Base-by-base conservation (phyloP, 345 rosid genomes). In the Excoecaria cochinchinensis region DNA sequence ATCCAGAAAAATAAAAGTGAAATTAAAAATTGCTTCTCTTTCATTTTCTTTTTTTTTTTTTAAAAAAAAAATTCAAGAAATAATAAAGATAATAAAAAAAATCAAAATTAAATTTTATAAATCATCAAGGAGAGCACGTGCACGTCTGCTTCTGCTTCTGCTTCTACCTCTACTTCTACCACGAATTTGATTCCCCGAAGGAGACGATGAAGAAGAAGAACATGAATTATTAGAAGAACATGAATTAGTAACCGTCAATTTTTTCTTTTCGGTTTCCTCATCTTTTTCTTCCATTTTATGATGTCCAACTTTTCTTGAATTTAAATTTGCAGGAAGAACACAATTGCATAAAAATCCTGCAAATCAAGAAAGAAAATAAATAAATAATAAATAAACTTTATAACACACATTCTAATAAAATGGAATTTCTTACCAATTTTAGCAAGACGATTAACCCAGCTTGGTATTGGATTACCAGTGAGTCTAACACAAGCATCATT, bases 381-480 rank as follows among this genome's bases (percentile, higher is more conserved):
- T 31, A 31, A 31, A 31, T 1, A 31, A 31, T 2, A 31, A 31
- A 31, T 31, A 31, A 31, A 31, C 31, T 31, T 31, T 31, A 31
- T 31, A 31, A 31, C 31, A 31, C 31, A 1, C 31, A 31, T 31
- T 31, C 31, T 31, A 31, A 31, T 31, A 31, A 31, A 31, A 31
- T 31, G 31, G 31, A 24, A 8, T 44, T 44, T 44, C 8, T 81
- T 85, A 93, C 99, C 99, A 19, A 95, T 93, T 90, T 95, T 82
- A 3, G 99, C 98, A 24, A 96, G 97, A 0, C 98, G 97, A 76
- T 96, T 96, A 76, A 96, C 94, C 99, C 98, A 93, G 57, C 84
- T 90, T 8, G 99, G 98, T 65, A 96, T 93, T 21, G 92, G 91
- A 80, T 92, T 96, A 25, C 92, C 95, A 4, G 97, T 85, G 53